phyloP scores from a whole-genome alignment of 805 yeast species.

The Barnettozyma pratensis region DNA sequence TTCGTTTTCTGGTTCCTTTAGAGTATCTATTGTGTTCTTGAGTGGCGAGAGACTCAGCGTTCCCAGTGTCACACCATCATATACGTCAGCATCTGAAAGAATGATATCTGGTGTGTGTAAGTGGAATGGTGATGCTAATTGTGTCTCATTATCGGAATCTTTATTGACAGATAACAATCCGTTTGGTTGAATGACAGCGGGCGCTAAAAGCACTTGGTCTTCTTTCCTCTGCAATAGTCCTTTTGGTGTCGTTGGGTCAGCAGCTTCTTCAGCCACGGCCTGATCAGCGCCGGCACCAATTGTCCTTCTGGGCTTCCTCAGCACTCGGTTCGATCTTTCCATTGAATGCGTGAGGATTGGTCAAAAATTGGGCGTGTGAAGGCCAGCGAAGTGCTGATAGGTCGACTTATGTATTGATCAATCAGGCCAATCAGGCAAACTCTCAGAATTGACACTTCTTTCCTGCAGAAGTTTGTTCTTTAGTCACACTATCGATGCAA shows the following conservation, averaged over 20 bases:
- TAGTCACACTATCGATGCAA: too few relatives aligned
- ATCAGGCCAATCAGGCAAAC: too few relatives aligned
- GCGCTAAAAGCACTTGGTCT: not conserved
- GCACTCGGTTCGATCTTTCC: not conserved
- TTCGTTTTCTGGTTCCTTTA: not conserved
- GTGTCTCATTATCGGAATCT: not conserved
- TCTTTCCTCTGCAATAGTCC: not conserved
- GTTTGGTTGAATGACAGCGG: not conserved
- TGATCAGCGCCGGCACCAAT: not conserved
- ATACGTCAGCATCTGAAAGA: constrained; percentile 8
- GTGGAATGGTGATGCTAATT: constrained; percentile 1
- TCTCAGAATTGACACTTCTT: too few relatives aligned
- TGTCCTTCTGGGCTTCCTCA: constrained; percentile 6
- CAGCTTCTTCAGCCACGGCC: not conserved
- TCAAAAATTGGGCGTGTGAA: not conserved
- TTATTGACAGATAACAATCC: not conserved
- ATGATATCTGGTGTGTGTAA: constrained; percentile 10
- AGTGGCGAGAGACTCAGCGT: not conserved
- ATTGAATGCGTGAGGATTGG: too few relatives aligned
- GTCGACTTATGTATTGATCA: too few relatives aligned
- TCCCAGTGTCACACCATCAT: constrained; percentile 1
- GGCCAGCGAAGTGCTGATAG: not conserved
- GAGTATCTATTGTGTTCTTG: not conserved
- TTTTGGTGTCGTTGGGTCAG: not conserved
- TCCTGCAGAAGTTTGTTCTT: too few relatives aligned